Percentiles rank a stretch among this genome's conserved stretches.
Conservation (phyloP, 2,329 filamentous ascomycete genomes). For the Zopfia rhizophila region DNA sequence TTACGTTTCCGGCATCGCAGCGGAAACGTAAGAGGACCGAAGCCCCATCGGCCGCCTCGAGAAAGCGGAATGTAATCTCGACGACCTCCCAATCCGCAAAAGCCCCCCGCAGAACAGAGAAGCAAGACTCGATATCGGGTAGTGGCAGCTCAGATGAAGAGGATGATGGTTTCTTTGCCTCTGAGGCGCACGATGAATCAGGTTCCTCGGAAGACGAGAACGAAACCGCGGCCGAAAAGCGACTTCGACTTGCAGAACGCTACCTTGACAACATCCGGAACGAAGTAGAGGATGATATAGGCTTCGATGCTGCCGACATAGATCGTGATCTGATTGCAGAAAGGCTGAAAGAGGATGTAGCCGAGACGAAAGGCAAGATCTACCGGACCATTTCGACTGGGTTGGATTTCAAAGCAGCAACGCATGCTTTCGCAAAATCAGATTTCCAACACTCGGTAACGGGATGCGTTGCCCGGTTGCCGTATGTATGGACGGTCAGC, state of each 20-base stretch:
- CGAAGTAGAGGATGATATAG: slow-evolving; percentile 76
- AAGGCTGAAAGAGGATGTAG: slow-evolving; percentile 84
- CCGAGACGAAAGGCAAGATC: slow-evolving; percentile 88
- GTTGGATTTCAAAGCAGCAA: slow-evolving; percentile 74
- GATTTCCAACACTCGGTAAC: slow-evolving; percentile 83
- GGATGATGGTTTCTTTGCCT: slow-evolving; percentile 51
- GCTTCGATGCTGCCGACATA: slow-evolving; percentile 94
- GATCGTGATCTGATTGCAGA: slow-evolving; percentile 93
- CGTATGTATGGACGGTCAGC: slow-evolving; percentile 86
- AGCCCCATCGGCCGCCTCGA: slow-evolving; percentile 63
- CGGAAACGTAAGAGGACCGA: slow-evolving; percentile 85
- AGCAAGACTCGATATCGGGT: slow-evolving; percentile 86
- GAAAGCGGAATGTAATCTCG: slow-evolving; percentile 66
- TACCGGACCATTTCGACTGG: slow-evolving; percentile 82
- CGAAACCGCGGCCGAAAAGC: slow-evolving; percentile 89
- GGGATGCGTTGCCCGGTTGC: slow-evolving; percentile 79
- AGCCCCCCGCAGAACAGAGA: slow-evolving; percentile 58
- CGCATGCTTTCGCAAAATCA: slow-evolving; percentile 78
- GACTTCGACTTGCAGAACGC: slow-evolving; percentile 86
- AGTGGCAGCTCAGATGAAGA: slow-evolving; percentile 79
- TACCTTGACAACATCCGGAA: slow-evolving; percentile 91
- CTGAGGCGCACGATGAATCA: slow-evolving; percentile 46
- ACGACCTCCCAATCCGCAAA: slow-evolving; percentile 57
- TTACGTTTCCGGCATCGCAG: slow-evolving; percentile 85
- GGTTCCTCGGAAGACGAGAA: slow-evolving; percentile 77